Conservation (phyloP, 768 basidiomycete species). For the Phylloporus sp. region DNA sequence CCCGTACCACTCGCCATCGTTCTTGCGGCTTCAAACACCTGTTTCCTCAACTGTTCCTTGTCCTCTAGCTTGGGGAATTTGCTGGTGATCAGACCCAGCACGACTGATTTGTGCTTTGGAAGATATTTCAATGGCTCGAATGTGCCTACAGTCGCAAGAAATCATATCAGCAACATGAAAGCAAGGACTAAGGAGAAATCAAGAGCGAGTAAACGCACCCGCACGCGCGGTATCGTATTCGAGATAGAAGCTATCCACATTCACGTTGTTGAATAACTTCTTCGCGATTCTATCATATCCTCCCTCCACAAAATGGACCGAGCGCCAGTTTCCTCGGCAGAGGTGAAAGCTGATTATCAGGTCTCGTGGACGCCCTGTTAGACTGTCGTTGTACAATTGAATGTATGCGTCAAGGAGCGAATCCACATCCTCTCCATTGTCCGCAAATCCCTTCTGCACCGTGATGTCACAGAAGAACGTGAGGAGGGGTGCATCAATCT, state of each 20-base stretch:
- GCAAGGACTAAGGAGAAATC: not conserved
- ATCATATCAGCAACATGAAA: not conserved
- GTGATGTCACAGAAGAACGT: conserved; percentile 63
- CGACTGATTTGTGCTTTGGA: conserved; percentile 36
- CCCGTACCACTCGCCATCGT: conserved; percentile 38
- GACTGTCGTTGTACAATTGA: conserved; percentile 36
- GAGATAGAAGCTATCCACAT: conserved; percentile 44
- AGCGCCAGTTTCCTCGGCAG: conserved; percentile 37
- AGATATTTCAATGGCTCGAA: conserved; percentile 32
- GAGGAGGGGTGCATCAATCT: conserved; percentile 46
- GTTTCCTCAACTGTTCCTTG: conserved; percentile 34
- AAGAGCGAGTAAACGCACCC: conserved; percentile 20
- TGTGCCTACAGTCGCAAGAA: conserved; percentile 11
- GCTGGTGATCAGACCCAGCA: conserved; percentile 43
- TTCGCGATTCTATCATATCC: conserved; percentile 43
- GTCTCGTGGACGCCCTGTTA: conserved; percentile 35
- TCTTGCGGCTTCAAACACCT: conserved; percentile 42
- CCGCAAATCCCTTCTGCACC: conserved; percentile 54
- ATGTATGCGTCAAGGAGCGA: conserved; percentile 63
- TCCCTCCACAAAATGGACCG: conserved; percentile 41
- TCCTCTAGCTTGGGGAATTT: conserved; percentile 44
- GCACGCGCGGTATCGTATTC: conserved; percentile 48
- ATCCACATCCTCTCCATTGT: conserved; percentile 56
- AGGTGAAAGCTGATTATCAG: conserved; percentile 42
- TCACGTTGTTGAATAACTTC: conserved; percentile 42